Conservation (phyloP, 495 filamentous ascomycete species). For the Neurospora intermedia region DNA sequence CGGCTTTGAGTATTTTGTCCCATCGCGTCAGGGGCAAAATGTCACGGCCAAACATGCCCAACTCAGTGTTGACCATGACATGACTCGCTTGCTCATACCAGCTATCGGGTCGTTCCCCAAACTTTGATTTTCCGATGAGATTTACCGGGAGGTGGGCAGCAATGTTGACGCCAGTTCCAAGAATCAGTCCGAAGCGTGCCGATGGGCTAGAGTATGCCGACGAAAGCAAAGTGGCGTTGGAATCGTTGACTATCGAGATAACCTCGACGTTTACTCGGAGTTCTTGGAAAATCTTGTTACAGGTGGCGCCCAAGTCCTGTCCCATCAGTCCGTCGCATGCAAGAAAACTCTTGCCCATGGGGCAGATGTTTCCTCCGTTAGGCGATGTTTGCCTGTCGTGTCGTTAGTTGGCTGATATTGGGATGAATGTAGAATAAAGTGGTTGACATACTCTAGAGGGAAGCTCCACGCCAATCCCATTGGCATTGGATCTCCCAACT, state of each 20-base stretch:
- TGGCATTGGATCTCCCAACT: conserved; percentile 22
- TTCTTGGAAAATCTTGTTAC: conserved; percentile 35
- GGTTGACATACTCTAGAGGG: conserved; percentile 59
- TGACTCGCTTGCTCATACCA: conserved; percentile 46
- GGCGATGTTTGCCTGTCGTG: conserved; percentile 60
- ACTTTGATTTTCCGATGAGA: conserved; percentile 40
- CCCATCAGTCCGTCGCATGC: conserved; percentile 40
- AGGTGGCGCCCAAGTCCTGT: conserved; percentile 41
- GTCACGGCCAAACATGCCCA: conserved; percentile 67
- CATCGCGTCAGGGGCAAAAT: conserved; percentile 63
- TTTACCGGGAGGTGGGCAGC: conserved; percentile 43
- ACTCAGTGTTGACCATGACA: conserved; percentile 74
- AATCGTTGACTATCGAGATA: conserved; percentile 75
- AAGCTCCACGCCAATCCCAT: conserved; percentile 82
- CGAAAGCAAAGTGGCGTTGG: conserved; percentile 67
- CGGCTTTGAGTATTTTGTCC: conserved; percentile 53
- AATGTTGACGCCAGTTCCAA: conserved; percentile 48
- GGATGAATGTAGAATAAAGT: background rate
- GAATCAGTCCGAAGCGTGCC: conserved; percentile 46
- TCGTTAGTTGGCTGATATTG: conserved; percentile 7
- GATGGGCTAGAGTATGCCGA: conserved; percentile 61
- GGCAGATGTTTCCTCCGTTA: conserved; percentile 61
- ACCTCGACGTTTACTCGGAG: conserved; percentile 49
- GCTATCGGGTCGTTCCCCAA: conserved; percentile 37
- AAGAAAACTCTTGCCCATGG: conserved; percentile 77